Evolutionary conservation across 1,284 basidiomycete species (phyloP).

Genomic region (Leccinum huronense): DNA sequence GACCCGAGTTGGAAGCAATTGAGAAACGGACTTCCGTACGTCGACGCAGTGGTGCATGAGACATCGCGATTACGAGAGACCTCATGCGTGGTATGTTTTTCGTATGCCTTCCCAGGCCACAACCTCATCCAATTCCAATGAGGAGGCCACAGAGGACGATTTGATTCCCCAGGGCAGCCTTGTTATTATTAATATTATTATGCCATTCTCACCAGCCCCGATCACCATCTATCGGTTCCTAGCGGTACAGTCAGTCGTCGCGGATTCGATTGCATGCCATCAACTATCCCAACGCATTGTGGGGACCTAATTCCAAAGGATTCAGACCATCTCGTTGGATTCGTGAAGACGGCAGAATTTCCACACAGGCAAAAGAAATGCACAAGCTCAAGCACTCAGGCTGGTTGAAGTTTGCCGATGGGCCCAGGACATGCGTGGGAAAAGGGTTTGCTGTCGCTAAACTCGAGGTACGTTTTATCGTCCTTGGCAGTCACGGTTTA

Average conservation of each 20-base stretch:
- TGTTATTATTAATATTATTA: constrained; percentile 19
- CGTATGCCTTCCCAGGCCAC: constrained; percentile 1
- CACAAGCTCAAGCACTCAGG: constrained; percentile 41
- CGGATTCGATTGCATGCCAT: constrained; percentile 42
- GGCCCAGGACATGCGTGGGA: constrained; percentile 47
- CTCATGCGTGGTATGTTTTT: constrained; percentile 19
- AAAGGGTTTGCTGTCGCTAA: constrained; percentile 45
- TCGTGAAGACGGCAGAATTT: constrained; percentile 11
- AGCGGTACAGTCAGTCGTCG: constrained; percentile 42
- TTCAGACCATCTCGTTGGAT: constrained; percentile 28
- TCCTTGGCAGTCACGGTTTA: too few relatives aligned
- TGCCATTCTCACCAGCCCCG: constrained; percentile 32
- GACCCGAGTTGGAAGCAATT: constrained; percentile 39
- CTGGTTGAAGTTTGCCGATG: constrained; percentile 47
- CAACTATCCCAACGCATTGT: constrained; percentile 49
- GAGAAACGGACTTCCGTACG: constrained; percentile 34
- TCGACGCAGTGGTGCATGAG: constrained; percentile 37
- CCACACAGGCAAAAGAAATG: constrained; percentile 34
- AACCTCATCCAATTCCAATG: background rate
- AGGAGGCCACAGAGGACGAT: constrained; percentile 49
- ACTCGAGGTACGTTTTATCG: constrained; percentile 19
- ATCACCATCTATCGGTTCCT: constrained; percentile 41
- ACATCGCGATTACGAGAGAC: constrained; percentile 23
- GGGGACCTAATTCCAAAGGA: constrained; percentile 40
- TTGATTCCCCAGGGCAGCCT: constrained; percentile 49